Percentiles rank a stretch among this genome's conserved stretches.
phyloP scores from a whole-genome alignment of 2,329 filamentous ascomycete genomes.

The Aspergillus tubingensis region DNA sequence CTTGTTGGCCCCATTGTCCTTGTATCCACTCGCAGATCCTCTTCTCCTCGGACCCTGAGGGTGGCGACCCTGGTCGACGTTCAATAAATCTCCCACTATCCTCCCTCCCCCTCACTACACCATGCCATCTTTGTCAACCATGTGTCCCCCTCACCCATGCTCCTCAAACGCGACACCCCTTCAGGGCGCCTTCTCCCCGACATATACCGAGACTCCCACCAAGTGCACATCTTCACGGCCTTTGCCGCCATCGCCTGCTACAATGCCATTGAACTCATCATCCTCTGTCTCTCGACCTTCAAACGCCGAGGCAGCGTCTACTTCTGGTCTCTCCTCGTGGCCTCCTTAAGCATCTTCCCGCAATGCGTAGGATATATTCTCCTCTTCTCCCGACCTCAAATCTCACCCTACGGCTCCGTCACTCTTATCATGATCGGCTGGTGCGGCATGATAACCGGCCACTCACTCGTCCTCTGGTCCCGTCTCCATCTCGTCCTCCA shows the following conservation, averaged over 20 bases:
- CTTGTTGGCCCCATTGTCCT: background rate
- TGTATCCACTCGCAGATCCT: no score
- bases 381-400: slow-evolving; percentile 38
- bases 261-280: slow-evolving; percentile 46
- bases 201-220: background rate
- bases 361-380: slow-evolving; percentile 45
- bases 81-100: background rate
- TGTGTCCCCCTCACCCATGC: background rate
- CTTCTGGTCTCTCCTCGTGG: slow-evolving; percentile 46
- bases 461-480: slow-evolving; percentile 49
- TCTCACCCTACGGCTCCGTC: slow-evolving; percentile 32
- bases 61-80: background rate
- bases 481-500: slow-evolving; percentile 45
- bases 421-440: slow-evolving; percentile 41
- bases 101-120: background rate
- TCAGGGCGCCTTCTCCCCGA: background rate
- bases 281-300: slow-evolving; percentile 48
- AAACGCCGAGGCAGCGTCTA: slow-evolving; percentile 44
- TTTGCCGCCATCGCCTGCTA: slow-evolving; percentile 48
- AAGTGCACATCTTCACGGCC: slow-evolving; percentile 32
- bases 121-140: background rate
- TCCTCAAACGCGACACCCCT: background rate
- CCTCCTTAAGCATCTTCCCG: slow-evolving; percentile 40
- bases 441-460: slow-evolving; percentile 47
- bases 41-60: background rate